Evolutionary conservation across 2,329 filamentous ascomycete genomes (phyloP).

Genomic region (Diaporthe nobilis): DNA sequence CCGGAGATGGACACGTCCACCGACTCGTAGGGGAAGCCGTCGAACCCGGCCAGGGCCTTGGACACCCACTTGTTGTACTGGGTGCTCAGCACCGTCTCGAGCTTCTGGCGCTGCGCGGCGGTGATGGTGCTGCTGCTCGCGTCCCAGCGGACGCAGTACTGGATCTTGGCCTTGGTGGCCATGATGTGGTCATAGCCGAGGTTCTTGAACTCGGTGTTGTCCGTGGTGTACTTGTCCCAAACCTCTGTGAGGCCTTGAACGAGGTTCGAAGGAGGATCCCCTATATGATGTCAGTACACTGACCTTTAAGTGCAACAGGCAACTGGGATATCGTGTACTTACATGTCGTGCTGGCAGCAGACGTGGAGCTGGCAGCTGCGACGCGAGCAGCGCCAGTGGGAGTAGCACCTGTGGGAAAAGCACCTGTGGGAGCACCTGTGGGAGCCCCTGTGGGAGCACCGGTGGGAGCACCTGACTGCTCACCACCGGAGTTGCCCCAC

Average conservation of each 20-base stretch:
- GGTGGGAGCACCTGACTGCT: neutral
- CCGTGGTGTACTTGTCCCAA: slow-evolving; percentile 20
- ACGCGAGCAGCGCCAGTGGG: neutral
- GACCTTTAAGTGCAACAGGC: neutral
- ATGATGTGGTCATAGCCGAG: slow-evolving; percentile 13
- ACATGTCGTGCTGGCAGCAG: slow-evolving; percentile 5
- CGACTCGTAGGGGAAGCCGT: slow-evolving; percentile 15
- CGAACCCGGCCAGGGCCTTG: slow-evolving; percentile 22
- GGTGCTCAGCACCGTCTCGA: slow-evolving; percentile 20
- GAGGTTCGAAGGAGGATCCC: slow-evolving; percentile 11
- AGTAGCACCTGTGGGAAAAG: neutral
- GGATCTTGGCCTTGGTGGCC: slow-evolving; percentile 23
- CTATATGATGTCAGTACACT: neutral
- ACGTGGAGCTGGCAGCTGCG: slow-evolving; percentile 12
- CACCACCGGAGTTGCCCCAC: neutral
- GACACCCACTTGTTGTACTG: slow-evolving; percentile 31
- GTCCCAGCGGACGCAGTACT: slow-evolving; percentile 28
- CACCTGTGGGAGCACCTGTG: neutral
- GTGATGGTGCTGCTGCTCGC: slow-evolving; percentile 13
- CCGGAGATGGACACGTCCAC: slow-evolving; percentile 27
- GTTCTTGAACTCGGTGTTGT: slow-evolving; percentile 22
- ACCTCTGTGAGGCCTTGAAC: slow-evolving; percentile 4
- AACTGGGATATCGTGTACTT: neutral
- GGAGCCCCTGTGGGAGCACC: neutral
- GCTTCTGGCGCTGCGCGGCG: slow-evolving; percentile 7